Percentiles rank a stretch among this genome's conserved stretches.
phyloP scores from a whole-genome alignment of 108 stramenopile species.

The Craspedostauros australis region DNA sequence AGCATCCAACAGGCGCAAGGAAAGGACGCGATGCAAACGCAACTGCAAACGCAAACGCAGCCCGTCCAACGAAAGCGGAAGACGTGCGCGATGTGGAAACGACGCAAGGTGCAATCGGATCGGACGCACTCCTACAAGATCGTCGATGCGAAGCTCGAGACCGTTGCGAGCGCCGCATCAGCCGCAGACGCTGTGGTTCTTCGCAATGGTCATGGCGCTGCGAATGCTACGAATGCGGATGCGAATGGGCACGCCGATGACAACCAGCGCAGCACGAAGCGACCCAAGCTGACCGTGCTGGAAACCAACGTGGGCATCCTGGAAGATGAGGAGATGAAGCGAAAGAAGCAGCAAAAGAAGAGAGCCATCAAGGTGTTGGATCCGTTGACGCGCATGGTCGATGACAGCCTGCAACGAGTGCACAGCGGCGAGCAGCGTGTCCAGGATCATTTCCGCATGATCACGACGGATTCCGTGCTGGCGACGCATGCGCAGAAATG shows the following conservation, averaged over 20 bases:
- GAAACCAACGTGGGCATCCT: neutral
- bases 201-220: neutral
- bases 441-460: conserved; percentile 20
- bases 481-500: conserved; percentile 4
- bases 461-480: conserved; percentile 18
- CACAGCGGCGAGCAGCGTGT: conserved; percentile 10
- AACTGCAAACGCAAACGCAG: conserved; percentile 19
- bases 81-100: neutral
- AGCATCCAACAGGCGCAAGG: neutral
- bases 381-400: conserved; percentile 33
- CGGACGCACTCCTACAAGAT: conserved; percentile 12
- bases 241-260: too few species aligned
- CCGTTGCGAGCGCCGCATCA: neutral
- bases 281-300: conserved; percentile 18
- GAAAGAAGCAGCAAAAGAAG: neutral
- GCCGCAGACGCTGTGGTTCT: neutral
- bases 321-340: neutral
- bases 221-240: too few species aligned
- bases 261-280: conserved; percentile 7
- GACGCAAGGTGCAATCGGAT: neutral
- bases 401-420: conserved; percentile 33
- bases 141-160: conserved; percentile 18
- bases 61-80: neutral
- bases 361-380: conserved; percentile 24
- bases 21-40: neutral